These are phyloP conservation scores for Quercus alba DNA, from an alignment of 306 rosid genomes.

Conservation along the genomic window DNA sequence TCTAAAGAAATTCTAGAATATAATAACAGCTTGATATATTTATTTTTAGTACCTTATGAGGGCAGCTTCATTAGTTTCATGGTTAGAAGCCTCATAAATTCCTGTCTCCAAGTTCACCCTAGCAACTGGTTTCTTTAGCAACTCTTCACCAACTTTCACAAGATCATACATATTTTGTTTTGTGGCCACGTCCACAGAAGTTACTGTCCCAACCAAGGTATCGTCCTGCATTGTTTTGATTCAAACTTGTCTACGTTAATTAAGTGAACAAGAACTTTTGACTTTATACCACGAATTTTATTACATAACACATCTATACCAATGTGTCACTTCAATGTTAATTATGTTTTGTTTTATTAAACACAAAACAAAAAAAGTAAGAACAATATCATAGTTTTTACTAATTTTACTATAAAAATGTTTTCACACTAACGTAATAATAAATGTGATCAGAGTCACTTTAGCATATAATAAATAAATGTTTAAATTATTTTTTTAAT, in stretches of 20 bases:
- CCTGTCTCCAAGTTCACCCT: slow-evolving; percentile 40
- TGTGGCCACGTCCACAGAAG: slow-evolving; percentile 32
- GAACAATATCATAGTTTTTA: no score
- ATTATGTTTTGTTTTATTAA: no score
- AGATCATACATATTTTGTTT: slow-evolving; percentile 43
- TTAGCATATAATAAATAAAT: no score
- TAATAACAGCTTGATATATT: neutral
- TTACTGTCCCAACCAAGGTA: slow-evolving; percentile 24
- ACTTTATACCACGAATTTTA: neutral
- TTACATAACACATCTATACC: no score
- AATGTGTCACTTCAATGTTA: no score
- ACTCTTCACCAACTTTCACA: slow-evolving; percentile 30
- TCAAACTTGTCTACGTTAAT: neutral
- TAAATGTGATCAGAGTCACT: no score
- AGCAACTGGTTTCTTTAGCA: slow-evolving; percentile 37
- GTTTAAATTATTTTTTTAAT: no score
- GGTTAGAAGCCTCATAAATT: slow-evolving; percentile 6
- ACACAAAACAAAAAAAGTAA: no score
- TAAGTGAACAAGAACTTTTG: neutral
- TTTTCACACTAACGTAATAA: no score
- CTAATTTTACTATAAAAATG: no score
- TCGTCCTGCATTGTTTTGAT: slow-evolving; percentile 45
- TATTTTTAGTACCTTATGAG: slow-evolving; percentile 34
- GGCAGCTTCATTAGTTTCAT: slow-evolving; percentile 49
- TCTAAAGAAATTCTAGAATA: neutral